Percentiles rank a stretch among this genome's conserved stretches.
phyloP scores from a whole-genome alignment of 1,284 basidiomycete genomes.

The Sporisorium exsertum region DNA sequence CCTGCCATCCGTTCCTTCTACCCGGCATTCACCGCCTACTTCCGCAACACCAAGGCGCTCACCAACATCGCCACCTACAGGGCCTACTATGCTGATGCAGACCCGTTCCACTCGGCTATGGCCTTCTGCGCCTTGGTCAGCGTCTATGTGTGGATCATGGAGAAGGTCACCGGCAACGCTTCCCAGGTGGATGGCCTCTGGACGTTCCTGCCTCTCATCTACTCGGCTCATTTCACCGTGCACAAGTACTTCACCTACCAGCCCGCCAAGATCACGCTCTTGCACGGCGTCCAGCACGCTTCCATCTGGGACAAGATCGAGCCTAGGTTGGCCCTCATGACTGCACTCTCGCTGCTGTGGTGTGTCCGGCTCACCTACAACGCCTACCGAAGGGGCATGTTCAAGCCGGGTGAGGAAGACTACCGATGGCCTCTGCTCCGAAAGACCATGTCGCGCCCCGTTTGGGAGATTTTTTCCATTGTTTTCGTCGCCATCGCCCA shows the following conservation, averaged over 20 bases:
- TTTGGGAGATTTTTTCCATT: slow-evolving; percentile 85
- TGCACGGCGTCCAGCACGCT: slow-evolving; percentile 36
- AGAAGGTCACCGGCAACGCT: slow-evolving; percentile 64
- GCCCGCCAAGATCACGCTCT: slow-evolving; percentile 42
- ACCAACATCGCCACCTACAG: slow-evolving; percentile 40
- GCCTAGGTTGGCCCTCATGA: slow-evolving; percentile 69
- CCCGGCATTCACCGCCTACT: slow-evolving; percentile 35
- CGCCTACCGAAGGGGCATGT: slow-evolving; percentile 85
- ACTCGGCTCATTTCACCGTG: slow-evolving; percentile 61
- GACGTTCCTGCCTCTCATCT: slow-evolving; percentile 64
- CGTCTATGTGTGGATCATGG: slow-evolving; percentile 57
- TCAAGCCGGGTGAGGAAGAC: slow-evolving; percentile 81
- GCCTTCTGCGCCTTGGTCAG: slow-evolving; percentile 54
- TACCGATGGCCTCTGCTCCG: slow-evolving; percentile 89
- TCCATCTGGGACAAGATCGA: slow-evolving; percentile 57
- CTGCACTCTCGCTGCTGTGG: slow-evolving; percentile 68
- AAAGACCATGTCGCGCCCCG: slow-evolving; percentile 75
- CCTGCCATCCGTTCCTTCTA: slow-evolving; percentile 47
- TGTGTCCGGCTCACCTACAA: slow-evolving; percentile 80
- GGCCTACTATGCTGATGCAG: slow-evolving; percentile 55
- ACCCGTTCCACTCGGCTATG: slow-evolving; percentile 59
- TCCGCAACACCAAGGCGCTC: slow-evolving; percentile 33
- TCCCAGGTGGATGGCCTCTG: slow-evolving; percentile 65
- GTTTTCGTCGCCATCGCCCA: slow-evolving; percentile 83
- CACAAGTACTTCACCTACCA: slow-evolving; percentile 56